A percentile compares a stretch with the other conserved stretches of the same genome.
phyloP scores from a whole-genome alignment of 495 filamentous ascomycete species.

The Bacidia rubella region DNA sequence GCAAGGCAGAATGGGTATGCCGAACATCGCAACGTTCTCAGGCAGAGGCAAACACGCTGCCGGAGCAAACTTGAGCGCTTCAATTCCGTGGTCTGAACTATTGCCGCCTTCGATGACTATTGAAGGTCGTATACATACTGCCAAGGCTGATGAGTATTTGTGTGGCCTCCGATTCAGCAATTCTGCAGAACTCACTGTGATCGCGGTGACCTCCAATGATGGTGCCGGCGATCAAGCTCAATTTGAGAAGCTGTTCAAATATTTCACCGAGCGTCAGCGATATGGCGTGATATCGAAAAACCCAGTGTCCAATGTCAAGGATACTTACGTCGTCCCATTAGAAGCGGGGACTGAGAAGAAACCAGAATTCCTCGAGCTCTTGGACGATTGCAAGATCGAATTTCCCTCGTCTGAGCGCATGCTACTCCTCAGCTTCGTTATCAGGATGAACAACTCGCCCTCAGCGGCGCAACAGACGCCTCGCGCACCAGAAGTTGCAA shows the following conservation, averaged over 20 bases:
- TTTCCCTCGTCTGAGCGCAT: slow-evolving; percentile 50
- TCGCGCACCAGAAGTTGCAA: slow-evolving; percentile 24
- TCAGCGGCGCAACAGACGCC: slow-evolving; percentile 35
- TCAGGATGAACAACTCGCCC: slow-evolving; percentile 39
- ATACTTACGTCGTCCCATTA: slow-evolving; percentile 68
- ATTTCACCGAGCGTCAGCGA: slow-evolving; percentile 60
- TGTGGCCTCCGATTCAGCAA: slow-evolving; percentile 62
- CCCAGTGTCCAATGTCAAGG: slow-evolving; percentile 50
- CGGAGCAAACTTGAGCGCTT: slow-evolving; percentile 57
- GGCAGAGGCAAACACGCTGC: slow-evolving; percentile 72
- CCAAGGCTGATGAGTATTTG: slow-evolving; percentile 76
- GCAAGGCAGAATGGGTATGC: slow-evolving; percentile 71
- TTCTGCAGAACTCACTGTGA: slow-evolving; percentile 59
- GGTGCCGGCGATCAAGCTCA: slow-evolving; percentile 37
- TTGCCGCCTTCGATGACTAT: slow-evolving; percentile 55
- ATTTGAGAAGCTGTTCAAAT: slow-evolving; percentile 61
- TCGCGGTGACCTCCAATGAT: slow-evolving; percentile 44
- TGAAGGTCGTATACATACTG: slow-evolving; percentile 69
- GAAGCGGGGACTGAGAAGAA: slow-evolving; percentile 41
- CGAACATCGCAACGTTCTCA: slow-evolving; percentile 54
- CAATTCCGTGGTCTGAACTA: slow-evolving; percentile 53
- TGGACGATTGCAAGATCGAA: slow-evolving; percentile 61
- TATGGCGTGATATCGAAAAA: slow-evolving; percentile 75
- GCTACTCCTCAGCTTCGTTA: slow-evolving; percentile 65
- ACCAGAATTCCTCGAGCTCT: slow-evolving; percentile 63